A percentile compares a stretch with the other conserved stretches of the same genome.
Conservation (phyloP, 129 eudicot species). For the Flaveria brownii region DNA sequence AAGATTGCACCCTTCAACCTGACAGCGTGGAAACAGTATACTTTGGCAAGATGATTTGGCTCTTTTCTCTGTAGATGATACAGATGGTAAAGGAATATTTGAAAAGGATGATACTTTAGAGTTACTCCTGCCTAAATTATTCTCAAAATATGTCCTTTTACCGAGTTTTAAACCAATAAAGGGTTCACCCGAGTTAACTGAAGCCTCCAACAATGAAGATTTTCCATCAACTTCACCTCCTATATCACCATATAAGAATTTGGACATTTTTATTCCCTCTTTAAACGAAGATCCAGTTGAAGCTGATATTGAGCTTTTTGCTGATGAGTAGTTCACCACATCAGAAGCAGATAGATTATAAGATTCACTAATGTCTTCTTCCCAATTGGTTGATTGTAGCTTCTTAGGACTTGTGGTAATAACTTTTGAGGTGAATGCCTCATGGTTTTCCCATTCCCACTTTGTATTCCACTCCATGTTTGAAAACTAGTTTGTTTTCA, state of each 20-base stretch:
- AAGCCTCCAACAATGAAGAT: slow-evolving; percentile 59
- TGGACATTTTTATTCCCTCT: no score
- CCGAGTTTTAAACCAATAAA: slow-evolving; percentile 77
- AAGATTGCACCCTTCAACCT: slow-evolving; percentile 86
- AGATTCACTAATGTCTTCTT: slow-evolving; percentile 56
- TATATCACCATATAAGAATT: no score
- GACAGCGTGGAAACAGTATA: slow-evolving; percentile 52
- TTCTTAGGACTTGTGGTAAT: slow-evolving; percentile 51
- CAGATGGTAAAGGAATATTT: slow-evolving; percentile 40
- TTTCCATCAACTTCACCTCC: slow-evolving; percentile 32
- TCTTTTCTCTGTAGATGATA: slow-evolving; percentile 45
- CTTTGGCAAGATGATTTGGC: slow-evolving; percentile 48
- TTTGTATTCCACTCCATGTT: slow-evolving; percentile 81
- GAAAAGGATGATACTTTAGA: slow-evolving; percentile 40
- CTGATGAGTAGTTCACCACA: slow-evolving; percentile 52
- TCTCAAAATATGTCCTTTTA: slow-evolving; percentile 82
- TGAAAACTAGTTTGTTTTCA: background rate
- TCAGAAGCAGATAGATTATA: slow-evolving; percentile 57
- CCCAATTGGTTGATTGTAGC: slow-evolving; percentile 37
- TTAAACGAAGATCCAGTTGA: no score
- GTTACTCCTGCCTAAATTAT: slow-evolving; percentile 39
- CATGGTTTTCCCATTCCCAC: slow-evolving; percentile 86
- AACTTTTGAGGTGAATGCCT: slow-evolving; percentile 50
- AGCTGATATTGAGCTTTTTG: slow-evolving; percentile 40
- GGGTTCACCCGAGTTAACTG: slow-evolving; percentile 68